Base-by-base conservation (phyloP, 2,329 filamentous ascomycete species). In the Fusarium ramigenum region DNA sequence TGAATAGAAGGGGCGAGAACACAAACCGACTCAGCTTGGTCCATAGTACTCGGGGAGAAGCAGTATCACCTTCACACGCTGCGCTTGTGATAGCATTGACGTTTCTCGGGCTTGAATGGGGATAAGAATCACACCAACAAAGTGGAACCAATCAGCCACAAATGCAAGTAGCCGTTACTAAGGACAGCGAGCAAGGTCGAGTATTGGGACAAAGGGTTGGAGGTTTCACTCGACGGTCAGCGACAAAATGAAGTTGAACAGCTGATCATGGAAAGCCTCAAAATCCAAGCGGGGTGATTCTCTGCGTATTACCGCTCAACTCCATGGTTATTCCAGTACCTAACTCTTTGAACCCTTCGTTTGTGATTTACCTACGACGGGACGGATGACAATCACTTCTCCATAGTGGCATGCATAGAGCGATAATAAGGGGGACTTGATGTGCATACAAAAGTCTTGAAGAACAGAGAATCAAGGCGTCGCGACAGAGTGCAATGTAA, bases 91-190 rank as follows among this genome's bases (percentile, higher is more conserved):
- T 39, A 58, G 58, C 28, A 42, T 47, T 60, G 56, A 25, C 19
- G 14, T n/a, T 42, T 25, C 28, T 14, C 28, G 43, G 36, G n/a
- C 30, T 49, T 19, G 63, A 53, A 43, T 39, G 23, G 44, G 44
- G 50, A 39, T 40, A 56, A 49, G 54, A 69, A 61, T 23, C 53
- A 49, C 54, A 49, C 64, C 49, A 73, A 34, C 42, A 60, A 73
- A 49, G 58, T 72, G 47, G 36, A 60, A 58, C 64, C 47, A 73
- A 58, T 61, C 66, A 52, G 62, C 70, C 62, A 71, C 66, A 59
- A 60, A 67, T 70, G 61, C 44, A 59, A 52, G 57, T 66, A 36
- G 53, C 58, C 66, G 47, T 28, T 49, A 52, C 53, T 40, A 21
- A 57, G 40, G 30, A 50, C 34, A 44, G 34, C 23, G 59, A 66